Base-by-base conservation (phyloP, 768 basidiomycete species). In the Boletus coccyginus region DNA sequence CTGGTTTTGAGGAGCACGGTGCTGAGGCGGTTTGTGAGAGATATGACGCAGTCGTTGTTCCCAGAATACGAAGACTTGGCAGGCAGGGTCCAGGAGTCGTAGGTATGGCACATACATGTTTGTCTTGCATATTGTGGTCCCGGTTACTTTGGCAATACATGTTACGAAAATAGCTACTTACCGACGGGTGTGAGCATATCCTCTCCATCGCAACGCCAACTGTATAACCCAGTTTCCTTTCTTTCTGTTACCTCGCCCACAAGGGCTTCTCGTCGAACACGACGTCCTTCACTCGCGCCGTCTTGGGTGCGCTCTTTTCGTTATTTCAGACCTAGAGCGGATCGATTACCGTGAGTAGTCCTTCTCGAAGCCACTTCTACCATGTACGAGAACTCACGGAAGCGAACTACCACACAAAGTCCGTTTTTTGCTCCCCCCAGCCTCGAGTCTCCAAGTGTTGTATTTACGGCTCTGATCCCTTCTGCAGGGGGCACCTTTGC, bases 21-120 rank as follows among this genome's bases (percentile, higher is more conserved):
- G 32, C 42, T 71, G 29, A 59, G 42, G 21, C 31, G 53, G 19
- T 69, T 71, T 35, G 59, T 65, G 12, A 47, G 47, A 14, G 58
- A 59, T 29, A 67, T 62, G 70, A 72, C 70, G 24, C 45, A 44
- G 3, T n/a, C 11, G 24, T 31, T 67, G 50, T 71, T 71, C 39
- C 71, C 70, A 27, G 70, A 70, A 12, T 71, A 72, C 39, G 53
- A 57, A 12, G 43, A 36, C 0, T 47, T 71, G 57, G 11, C 69
- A 1, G 52, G 9, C 35, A 62, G 44, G 44, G 40, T 61, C 5
- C 50, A 46, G 44, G 46, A 29, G 44, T 45, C 46, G 43, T 19
- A 27, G 27, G n/a, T n/a, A n/a, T n/a, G n/a, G n/a, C n/a, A n/a
- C n/a, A 27, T 27, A 27, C 27, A 5, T 21, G 21, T 21, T 21